Evolutionary conservation across 768 basidiomycete species (phyloP).

Genomic region (Amanita inopinata): DNA sequence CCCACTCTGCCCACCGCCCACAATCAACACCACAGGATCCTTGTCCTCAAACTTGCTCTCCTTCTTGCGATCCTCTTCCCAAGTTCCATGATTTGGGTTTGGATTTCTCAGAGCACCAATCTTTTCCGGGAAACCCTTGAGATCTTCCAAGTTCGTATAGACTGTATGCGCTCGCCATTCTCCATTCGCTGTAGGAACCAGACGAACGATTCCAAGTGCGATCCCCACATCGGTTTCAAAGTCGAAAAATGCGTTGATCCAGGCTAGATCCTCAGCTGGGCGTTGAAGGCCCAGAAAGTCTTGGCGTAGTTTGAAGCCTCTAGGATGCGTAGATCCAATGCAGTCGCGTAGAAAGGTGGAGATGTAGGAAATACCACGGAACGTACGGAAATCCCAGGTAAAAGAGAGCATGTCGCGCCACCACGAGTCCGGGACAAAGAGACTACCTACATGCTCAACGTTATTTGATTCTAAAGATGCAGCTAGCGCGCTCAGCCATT

Average conservation of each 20-base stretch:
- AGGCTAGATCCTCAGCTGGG: constrained; percentile 31
- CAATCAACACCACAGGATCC: constrained; percentile 44
- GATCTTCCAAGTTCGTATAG: constrained; percentile 39
- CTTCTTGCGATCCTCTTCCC: constrained; percentile 31
- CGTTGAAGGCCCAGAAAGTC: constrained; percentile 19
- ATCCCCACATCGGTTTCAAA: constrained; percentile 37
- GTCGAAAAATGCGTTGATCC: constrained; percentile 37
- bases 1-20: constrained; percentile 50
- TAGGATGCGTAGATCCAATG: constrained; percentile 16
- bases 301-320: constrained; percentile 17
- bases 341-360: constrained; percentile 24
- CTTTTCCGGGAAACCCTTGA: constrained; percentile 34
- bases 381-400: constrained; percentile 42
- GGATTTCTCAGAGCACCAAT: constrained; percentile 28
- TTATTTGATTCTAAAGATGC: constrained; percentile 10
- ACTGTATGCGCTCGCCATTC: constrained; percentile 48
- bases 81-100: constrained; percentile 37
- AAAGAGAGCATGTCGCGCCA: constrained; percentile 41
- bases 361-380: constrained; percentile 26
- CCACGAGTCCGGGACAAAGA: constrained; percentile 28
- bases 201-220: constrained; percentile 35
- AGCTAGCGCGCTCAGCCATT: constrained; percentile 18
- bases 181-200: constrained; percentile 33
- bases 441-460: constrained; percentile 13
- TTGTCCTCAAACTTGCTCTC: constrained; percentile 34